Evolutionary conservation across 257 asterid genomes (phyloP), one percentile per base, ranked within the genome.

Genomic region (Scutellaria minor): DNA sequence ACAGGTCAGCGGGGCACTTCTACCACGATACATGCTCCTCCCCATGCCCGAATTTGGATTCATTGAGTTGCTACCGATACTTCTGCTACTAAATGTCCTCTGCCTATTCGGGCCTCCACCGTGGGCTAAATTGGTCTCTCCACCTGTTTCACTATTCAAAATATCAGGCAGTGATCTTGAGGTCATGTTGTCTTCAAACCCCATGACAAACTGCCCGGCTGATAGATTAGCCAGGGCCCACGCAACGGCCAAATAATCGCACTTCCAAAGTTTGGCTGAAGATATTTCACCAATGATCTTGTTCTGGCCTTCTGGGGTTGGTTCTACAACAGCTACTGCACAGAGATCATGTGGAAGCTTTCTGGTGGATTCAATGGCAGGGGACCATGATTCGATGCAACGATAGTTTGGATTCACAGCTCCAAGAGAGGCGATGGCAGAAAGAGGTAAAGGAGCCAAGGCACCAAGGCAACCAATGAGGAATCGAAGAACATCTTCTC

Each of bases 381-480:
- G 87, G 67, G 66, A 75, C 64, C 98, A 83, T 44, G 96, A 84
- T 45, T 87, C 91, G 14, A 91, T 78, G 76, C 72, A 83, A 75
- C 79, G 72, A 81, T 88, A 94, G 84, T 84, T 81, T 27, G 90
- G 86, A 77, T 87, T 89, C 76, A 94, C 81, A 61, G 88, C 92
- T 72, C 84, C 87, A 2, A 94, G 83, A 75, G 90, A 83, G 58
- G 96, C 78, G 31, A 94, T 87, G 12, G 99, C 81, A 51, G 96
- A 84, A n/a, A 94, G 97, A 35, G 99, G 98, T 22, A 91, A 37
- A 60, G 99, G 99, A 63, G 99, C 99, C 42, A 95, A 86, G 74
- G 98, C 99, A 18, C 99, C 99, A 12, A 95, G 93, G 85, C 98
- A 95, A 44, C 97, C 93, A 40, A 95, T 95, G 64, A 95, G 84